phyloP scores from a whole-genome alignment of 2,329 filamentous ascomycete species.

The Dactylella cylindrospora region DNA sequence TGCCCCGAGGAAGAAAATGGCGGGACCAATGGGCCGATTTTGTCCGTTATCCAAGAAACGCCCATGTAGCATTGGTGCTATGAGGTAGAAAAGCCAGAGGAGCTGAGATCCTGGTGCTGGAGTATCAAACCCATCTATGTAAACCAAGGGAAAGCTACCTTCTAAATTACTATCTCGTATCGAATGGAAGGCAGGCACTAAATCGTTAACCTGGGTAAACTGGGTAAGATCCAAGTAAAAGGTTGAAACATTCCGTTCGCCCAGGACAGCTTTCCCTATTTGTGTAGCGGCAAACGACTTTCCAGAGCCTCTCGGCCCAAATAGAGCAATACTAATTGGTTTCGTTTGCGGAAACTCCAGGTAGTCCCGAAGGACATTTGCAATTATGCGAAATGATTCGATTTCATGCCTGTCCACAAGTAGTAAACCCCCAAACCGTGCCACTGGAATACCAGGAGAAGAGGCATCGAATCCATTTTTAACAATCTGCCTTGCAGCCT shows the following conservation, averaged over 20 bases:
- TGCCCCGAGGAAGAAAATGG: conserved; percentile 31
- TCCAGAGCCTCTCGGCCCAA: conserved; percentile 22
- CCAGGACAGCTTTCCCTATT: conserved; percentile 10
- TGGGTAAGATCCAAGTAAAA: conserved; percentile 33
- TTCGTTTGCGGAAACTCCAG: conserved; percentile 29
- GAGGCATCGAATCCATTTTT: conserved; percentile 10
- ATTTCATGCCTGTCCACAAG: conserved; percentile 35
- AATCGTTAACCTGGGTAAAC: conserved; percentile 1
- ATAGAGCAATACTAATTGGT: conserved; percentile 26
- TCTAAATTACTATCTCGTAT: conserved; percentile 34
- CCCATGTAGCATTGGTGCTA: conserved; percentile 23
- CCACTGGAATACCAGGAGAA: conserved; percentile 16
- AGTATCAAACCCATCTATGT: conserved; percentile 30
- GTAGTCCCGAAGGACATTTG: conserved; percentile 23
- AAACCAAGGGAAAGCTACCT: conserved; percentile 24
- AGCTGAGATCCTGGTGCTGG: conserved; percentile 10
- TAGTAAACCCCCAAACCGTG: conserved; percentile 19
- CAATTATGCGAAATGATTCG: conserved; percentile 30
- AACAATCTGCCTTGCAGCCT: conserved; percentile 21
- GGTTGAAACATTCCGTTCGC: conserved; percentile 5
- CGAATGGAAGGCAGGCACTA: conserved; percentile 23
- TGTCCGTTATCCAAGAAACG: conserved; percentile 21
- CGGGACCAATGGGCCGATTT: conserved; percentile 25
- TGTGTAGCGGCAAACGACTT: conserved; percentile 22
- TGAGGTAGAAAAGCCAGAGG: conserved; percentile 24